Base-by-base conservation (phyloP, 2,329 filamentous ascomycete genomes). In the Grosmannia penicillata region DNA sequence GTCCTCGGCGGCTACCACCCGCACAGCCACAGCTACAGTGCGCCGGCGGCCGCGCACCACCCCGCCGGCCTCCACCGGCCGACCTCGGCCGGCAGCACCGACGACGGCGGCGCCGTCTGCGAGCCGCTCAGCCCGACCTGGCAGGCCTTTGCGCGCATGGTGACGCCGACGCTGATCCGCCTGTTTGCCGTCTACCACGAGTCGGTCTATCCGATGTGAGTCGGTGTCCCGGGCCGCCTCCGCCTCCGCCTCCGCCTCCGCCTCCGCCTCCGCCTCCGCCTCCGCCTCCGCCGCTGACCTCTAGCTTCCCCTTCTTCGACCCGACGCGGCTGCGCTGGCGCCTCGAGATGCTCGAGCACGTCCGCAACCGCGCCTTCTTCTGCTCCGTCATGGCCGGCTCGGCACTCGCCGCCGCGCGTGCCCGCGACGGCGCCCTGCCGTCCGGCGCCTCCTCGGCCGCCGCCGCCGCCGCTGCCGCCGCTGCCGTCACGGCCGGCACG, bases 371-470 rank as follows among this genome's bases (percentile, higher is more conserved):
- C 14, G 41, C 42, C 36, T 50, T 51, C 42, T 51, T 51, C 38
- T 50, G 45, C 25, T 49, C 47, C 18, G 38, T 49, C 38, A 51
- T 50, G 49, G 48, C 49, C 17, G 49, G 46, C 23, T 46, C 45
- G 14, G 49, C 49, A 8, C 42, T 51, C 24, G 39, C 46, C 10
- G 43, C 45, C 6, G 48, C 48, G 3, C 46, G 49, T 4, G 40
- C 49, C 18, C 43, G 49, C 8, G 49, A 51, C 29, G 49, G 44
- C n/a, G 44, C 43, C 8, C 31, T 43, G 11, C 37, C 39, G 13
- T 30, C 27, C 1, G 14, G 19, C 37, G 22, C 36, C 36, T 19
- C 37, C 28, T 25, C 21, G 4, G 35, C 22, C 35, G 14, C 18
- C 14, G 29, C n/a, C 14, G 6, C 10, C 13, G 23, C 21, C 18